Percentiles rank a stretch among this genome's conserved stretches.
Evolutionary conservation across 768 basidiomycete genomes (phyloP).

Genomic region (Lactarius psammicola): DNA sequence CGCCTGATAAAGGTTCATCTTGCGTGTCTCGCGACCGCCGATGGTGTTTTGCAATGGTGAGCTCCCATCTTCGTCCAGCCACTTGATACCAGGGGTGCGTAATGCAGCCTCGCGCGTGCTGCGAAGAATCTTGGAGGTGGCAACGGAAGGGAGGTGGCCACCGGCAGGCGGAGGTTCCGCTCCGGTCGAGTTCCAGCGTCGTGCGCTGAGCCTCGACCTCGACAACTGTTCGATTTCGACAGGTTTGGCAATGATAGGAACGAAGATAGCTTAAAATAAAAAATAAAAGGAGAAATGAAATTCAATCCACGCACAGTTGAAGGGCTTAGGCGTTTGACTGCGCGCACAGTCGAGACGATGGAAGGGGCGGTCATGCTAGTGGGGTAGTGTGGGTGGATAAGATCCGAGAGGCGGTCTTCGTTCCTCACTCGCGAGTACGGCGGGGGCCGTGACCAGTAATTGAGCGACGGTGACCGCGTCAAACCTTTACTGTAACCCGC

Average conservation of each 20-base stretch:
- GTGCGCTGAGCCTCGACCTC: conserved; percentile 14
- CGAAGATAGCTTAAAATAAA: conserved; percentile 4
- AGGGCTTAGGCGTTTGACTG: conserved; percentile 21
- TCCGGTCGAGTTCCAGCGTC: conserved; percentile 36
- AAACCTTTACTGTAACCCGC: background rate
- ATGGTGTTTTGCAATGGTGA: conserved; percentile 47
- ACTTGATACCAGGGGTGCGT: conserved; percentile 68
- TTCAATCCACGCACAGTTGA: conserved; percentile 12
- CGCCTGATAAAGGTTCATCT: conserved; percentile 95
- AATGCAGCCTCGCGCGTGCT: conserved; percentile 67
- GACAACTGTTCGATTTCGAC: conserved; percentile 10
- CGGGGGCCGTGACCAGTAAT: conserved; percentile 28
- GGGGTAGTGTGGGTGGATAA: conserved; percentile 27
- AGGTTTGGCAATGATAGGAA: background rate
- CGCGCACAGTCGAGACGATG: conserved; percentile 27
- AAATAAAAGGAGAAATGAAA: background rate
- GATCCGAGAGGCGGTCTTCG: conserved; percentile 29
- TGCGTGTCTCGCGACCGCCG: conserved; percentile 82
- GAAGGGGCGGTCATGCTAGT: conserved; percentile 31
- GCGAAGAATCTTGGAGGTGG: conserved; percentile 63
- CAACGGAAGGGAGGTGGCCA: conserved; percentile 71
- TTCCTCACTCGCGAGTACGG: conserved; percentile 16
- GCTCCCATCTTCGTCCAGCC: conserved; percentile 59
- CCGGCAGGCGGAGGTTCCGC: conserved; percentile 72
- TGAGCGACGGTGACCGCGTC: background rate